Conservation (phyloP, 768 basidiomycete genomes). For the Tephrocybe sp. region DNA sequence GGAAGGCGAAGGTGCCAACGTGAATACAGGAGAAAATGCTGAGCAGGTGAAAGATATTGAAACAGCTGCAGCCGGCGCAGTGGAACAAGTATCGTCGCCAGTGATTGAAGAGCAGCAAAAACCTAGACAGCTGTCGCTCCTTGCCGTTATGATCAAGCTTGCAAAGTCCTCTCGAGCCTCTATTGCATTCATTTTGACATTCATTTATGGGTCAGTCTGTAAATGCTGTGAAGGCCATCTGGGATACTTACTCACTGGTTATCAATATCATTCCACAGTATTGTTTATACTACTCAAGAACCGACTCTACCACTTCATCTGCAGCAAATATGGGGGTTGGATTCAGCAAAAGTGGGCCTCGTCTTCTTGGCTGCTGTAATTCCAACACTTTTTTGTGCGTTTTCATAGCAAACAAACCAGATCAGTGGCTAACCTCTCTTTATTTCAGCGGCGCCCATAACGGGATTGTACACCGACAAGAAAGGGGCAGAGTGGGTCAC, state of each 20-base stretch:
- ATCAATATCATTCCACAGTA: constrained; percentile 32
- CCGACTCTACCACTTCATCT: constrained; percentile 57
- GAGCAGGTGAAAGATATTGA: background rate
- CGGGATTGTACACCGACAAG: constrained; percentile 59
- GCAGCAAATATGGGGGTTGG: constrained; percentile 44
- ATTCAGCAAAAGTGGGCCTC: constrained; percentile 56
- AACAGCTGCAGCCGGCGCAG: background rate
- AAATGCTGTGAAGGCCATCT: no score
- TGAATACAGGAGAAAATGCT: background rate
- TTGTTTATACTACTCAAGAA: constrained; percentile 49
- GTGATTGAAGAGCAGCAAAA: background rate
- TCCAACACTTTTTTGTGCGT: constrained; percentile 63
- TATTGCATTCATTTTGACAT: constrained; percentile 39
- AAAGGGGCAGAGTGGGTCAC: constrained; percentile 57
- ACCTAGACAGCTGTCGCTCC: constrained; percentile 30
- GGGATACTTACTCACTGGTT: no score
- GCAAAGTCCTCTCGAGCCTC: constrained; percentile 48
- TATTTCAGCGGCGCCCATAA: constrained; percentile 49
- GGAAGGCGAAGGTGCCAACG: no score
- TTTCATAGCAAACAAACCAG: no score
- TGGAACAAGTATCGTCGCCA: background rate
- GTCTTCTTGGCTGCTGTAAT: constrained; percentile 63
- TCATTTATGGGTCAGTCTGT: constrained; percentile 66
- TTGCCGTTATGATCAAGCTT: constrained; percentile 40
- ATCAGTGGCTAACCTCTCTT: no score